Base-by-base conservation (phyloP, 192 early-diverging fungal species). In the Thoreauomyces humboldtii region DNA sequence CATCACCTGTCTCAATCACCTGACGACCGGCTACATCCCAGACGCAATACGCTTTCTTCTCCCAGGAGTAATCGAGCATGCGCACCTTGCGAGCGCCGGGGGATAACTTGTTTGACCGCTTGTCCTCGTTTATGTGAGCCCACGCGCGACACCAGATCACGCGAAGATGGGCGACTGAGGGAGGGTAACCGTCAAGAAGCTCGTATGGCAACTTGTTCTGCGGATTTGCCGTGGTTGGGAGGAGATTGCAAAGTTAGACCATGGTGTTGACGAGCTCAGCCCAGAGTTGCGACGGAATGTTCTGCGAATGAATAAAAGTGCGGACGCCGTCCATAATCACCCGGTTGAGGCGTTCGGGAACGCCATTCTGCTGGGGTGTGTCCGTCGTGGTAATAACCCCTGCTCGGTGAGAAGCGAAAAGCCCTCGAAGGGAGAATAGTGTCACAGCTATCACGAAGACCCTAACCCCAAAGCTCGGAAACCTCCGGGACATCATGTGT, bases 351-450 rank as follows among this genome's bases (percentile, higher is more conserved):
- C 62, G 3, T 28, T 64, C 62, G 4, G 22, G 34, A 21, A 64
- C 62, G 4, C 62, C 50, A 42, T 64, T 64, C 35, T 69, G 67
- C 27, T 65, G n/a, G 29, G 62, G 44, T 1, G 43, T 69, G 46
- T 69, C 29, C 2, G 45, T 41, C 28, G 11, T 21, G 19, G 67
- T 63, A 11, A n/a, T n/a, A n/a, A n/a, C n/a, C n/a, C n/a, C n/a
- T n/a, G n/a, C n/a, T n/a, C n/a, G n/a, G n/a, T n/a, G n/a, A n/a
- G n/a, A n/a, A n/a, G n/a, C n/a, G n/a, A n/a, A n/a, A n/a, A n/a
- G n/a, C n/a, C n/a, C n/a, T n/a, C n/a, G n/a, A n/a, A n/a, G n/a
- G n/a, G n/a, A n/a, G n/a, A n/a, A n/a, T n/a, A n/a, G n/a, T n/a
- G n/a, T n/a, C n/a, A n/a, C n/a, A n/a, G n/a, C n/a, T n/a, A n/a